A percentile compares a stretch with the other conserved stretches of the same genome.
Conservation (phyloP, 2,329 filamentous ascomycete species). For the Exophiala viscosa region DNA sequence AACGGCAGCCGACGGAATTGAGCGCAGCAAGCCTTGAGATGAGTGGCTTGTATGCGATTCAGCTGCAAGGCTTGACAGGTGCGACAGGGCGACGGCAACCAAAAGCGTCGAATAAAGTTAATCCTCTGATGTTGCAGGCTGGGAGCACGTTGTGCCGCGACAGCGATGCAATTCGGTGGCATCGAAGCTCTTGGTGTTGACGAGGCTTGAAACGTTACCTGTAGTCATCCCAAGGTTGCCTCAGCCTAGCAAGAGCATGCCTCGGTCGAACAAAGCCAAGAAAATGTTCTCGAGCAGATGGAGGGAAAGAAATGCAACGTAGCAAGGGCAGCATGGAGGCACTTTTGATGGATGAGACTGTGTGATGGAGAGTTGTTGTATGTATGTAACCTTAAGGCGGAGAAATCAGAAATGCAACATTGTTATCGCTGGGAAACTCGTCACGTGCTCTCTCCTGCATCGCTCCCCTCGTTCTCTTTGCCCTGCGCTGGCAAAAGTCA, state of each 20-base stretch:
- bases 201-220: not conserved
- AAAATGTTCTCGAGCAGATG: not conserved
- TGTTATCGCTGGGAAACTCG: constrained; percentile 12
- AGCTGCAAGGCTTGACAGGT: not conserved
- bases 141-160: constrained; percentile 16
- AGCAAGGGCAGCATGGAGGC: not conserved
- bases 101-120: not conserved
- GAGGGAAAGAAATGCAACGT: constrained; percentile 18
- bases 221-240: not conserved
- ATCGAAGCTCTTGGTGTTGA: not conserved
- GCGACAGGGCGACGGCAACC: not conserved
- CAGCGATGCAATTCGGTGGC: constrained; percentile 12
- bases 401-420: constrained; percentile 13
- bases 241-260: not conserved
- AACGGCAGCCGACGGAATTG: constrained; percentile 19
- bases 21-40: constrained; percentile 4
- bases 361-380: not conserved
- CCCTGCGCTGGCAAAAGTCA: constrained; percentile 4
- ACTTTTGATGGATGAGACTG: constrained; percentile 15
- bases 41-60: not conserved
- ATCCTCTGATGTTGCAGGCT: constrained; percentile 22
- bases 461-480: not conserved
- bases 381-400: constrained; percentile 21
- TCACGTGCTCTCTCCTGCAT: constrained; percentile 4
- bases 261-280: not conserved